Base-by-base conservation (phyloP, 176 grass and related monocot species). In the Oryza coarctata region DNA sequence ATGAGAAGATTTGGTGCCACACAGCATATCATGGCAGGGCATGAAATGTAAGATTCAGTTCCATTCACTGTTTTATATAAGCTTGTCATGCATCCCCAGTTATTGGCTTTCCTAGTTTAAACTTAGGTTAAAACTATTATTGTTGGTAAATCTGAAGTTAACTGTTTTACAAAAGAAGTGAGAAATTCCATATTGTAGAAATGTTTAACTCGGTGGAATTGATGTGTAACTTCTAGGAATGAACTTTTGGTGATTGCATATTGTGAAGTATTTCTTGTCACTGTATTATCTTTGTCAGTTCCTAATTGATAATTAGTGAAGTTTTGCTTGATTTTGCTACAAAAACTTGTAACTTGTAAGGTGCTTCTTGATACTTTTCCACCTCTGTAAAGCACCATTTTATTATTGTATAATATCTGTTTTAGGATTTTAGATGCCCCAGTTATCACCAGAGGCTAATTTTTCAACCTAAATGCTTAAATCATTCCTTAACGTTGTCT, bases 21-120 rank as follows among this genome's bases (percentile, higher is more conserved):
- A 86, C 86, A 98, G 22, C 95, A 98, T 88, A 91, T 95, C 45
- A 98, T 98, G 95, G 95, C 92, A 57, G 95, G 95, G 71, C 95
- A 98, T 88, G 95, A 94, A 90, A 93, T 85, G 95, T 98, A 88
- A 80, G 86, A 69, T 88, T 77, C 86, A 68, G 31, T 86, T 87
- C 22, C 25, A 68, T 83, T 68, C 82, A 30, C 18, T 10, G 64
- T 71, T 70, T 75, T 66, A 52, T 76, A 4, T 18, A 41, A 70
- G 32, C 27, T 45, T 63, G 64, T 63, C 50, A 73, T 66, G 30
- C 17, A 58, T 64, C 33, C 33, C 17, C 20, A 13, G 50, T 10
- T 49, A 26, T 43, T 20, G 1, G 45, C 76, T 80, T 84, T 27
- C 7, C 9, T 75, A 61, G 40, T 70, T 70, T 81, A 55, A 85